phyloP scores from a whole-genome alignment of 176 grass and related monocot genomes.

The Cenchrus fungigraminus region DNA sequence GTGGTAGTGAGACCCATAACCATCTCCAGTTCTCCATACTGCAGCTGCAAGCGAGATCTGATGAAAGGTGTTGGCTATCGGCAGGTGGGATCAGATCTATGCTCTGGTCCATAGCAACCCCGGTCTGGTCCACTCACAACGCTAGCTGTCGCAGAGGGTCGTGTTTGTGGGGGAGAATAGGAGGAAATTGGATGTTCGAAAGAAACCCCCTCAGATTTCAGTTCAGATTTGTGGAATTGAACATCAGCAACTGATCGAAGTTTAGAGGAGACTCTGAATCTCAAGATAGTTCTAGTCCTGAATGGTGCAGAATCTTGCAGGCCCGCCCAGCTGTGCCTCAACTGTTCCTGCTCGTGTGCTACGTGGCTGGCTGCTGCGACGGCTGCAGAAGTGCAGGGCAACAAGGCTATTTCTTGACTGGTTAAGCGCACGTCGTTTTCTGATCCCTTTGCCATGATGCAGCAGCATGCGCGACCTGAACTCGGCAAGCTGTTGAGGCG shows the following conservation, averaged over 20 bases:
- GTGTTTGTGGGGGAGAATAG: background rate
- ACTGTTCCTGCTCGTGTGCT: background rate
- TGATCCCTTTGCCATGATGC: background rate
- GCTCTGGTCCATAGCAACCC: background rate
- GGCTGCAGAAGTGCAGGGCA: background rate
- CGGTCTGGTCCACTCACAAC: background rate
- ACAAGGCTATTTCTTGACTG: background rate
- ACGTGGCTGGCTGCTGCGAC: background rate
- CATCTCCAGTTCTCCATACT: background rate
- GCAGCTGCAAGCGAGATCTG: background rate
- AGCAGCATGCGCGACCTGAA: background rate
- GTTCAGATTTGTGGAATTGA: background rate
- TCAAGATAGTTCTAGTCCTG: background rate
- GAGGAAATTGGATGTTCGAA: too few relatives aligned
- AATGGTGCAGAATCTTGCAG: background rate
- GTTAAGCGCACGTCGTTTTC: conserved; percentile 11
- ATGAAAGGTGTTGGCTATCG: background rate
- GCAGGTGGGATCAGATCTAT: background rate
- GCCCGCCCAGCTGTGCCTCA: background rate
- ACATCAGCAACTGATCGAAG: background rate
- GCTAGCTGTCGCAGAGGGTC: background rate
- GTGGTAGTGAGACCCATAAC: background rate
- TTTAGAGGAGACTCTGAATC: background rate
- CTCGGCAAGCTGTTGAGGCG: background rate
- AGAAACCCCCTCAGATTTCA: background rate